Base-by-base conservation (phyloP, 2,329 filamentous ascomycete genomes). In the Neofusicoccum ribis region DNA sequence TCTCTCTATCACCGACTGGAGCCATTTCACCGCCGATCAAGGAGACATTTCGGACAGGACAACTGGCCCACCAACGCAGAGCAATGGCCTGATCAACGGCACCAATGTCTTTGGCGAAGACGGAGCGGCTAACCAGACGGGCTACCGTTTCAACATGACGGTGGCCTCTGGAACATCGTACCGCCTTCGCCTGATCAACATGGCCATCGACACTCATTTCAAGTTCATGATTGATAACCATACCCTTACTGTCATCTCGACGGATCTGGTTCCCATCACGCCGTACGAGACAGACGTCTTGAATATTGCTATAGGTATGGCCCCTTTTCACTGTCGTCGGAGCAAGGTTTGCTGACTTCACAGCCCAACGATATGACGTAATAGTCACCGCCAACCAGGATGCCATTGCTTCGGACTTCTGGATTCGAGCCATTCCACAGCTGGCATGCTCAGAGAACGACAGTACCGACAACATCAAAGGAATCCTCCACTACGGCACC, bases 121-220 rank as follows among this genome's bases (percentile, higher is more conserved):
- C 54, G 51, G 51, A 31, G 39, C 65, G 2, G 65, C 37, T 17
- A 67, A 60, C 46, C 43, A 61, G 15, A 67, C 66, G 5, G 67
- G 64, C 47, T 60, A 44, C 27, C 31, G 78, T 63, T 70, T 70
- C 46, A 73, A 71, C 60, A 73, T 76, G 65, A 76, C 66, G 3
- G 73, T 77, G 9, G 71, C 68, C 14, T 84, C 78, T 12, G 83
- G 83, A 64, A 83, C 81, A 73, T 82, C 76, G 12, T 85, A 89
- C 72, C 83, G 85, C 12, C 79, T 86, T 14, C 82, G 87, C 1
- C 78, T 89, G 62, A 81, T 89, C 72, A 89, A 89, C 74, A 74
- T 82, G 2, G 71, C 74, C 7, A 73, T 76, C 15, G 74, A 77
- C 64, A 70, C 65, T 4, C 68, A 69, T 2, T 76, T 77, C 58